Base-by-base conservation (phyloP, 495 filamentous ascomycete genomes). In the Glonium stellatum region DNA sequence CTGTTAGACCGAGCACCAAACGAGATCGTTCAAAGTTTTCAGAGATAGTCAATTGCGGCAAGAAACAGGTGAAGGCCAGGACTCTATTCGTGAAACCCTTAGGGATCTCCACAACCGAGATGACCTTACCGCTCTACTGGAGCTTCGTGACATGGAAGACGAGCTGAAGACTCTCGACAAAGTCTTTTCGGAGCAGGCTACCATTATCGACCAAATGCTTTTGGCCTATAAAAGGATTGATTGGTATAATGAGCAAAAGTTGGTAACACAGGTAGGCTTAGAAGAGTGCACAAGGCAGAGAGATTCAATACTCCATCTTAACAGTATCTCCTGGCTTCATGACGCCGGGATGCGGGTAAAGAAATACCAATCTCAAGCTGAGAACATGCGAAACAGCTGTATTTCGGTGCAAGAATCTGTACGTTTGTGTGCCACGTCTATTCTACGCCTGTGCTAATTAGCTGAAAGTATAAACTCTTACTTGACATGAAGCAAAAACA, bases 121-220 rank as follows among this genome's bases (percentile, higher is more conserved):
- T 10, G 57, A 59, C 25, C 25, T 59, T 11, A 35, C 42, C 1
- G 44, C 44, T 9, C 34, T 37, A 5, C 27, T 59, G 4, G 41
- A 59, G 27, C 47, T 59, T 10, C 31, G 50, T n/a, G 57, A 59
- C 10, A 85, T 88, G 57, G 76, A 80, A 8, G 84, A 87, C 60
- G 84, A 87, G 65, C 74, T 87, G 21, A 81, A 82, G 68, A 87
- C 87, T 76, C 82, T 87, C 51, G 69, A 70, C 21, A 81, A 78
- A 6, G 78, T 87, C 0, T 71, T 86, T 1, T 73, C 80, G 8
- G 73, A 83, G 37, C 85, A 88, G 58, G 64, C 75, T 23, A 67
- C 74, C 23, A 78, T 85, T 5, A 35, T 59, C 18, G 23, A 52
- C 19, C 13, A 52, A n/a, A 31, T 59, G 21, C 49, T 59, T 31